Evolutionary conservation across 495 filamentous ascomycete species (phyloP), one percentile per base, ranked within the genome.

Genomic region (Penicillium paradoxum): DNA sequence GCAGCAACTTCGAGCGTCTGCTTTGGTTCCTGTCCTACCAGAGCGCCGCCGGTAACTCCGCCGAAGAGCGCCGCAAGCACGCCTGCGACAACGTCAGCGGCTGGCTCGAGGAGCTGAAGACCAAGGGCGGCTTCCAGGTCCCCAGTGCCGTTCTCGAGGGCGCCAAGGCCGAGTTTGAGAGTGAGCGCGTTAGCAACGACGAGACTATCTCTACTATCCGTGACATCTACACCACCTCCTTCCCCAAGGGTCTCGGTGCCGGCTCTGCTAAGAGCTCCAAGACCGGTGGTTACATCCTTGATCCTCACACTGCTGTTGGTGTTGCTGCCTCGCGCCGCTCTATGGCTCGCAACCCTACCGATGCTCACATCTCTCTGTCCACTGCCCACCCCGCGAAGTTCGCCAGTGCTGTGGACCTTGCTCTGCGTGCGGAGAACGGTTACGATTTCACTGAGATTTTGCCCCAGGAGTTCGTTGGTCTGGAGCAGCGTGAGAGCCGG

Each of bases 341-440:
- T 6, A 75, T 88, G 33, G 58, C 76, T 32, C 74, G 79, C n/a
- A 68, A 72, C 13, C 66, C 74, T 8, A 61, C 66, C 15, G 73
- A 71, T 17, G 13, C 8, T n/a, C 86, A 89, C 62, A 88, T 98
- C 65, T 83, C 89, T 3, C 81, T 97, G 5, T 87, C 89, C 5
- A 97, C 92, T 2, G 91, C 91, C 8, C 92, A 97, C 72, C 92
- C 92, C 3, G 92, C 91, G 36, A 97, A 97, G 69, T 97, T 97
- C 64, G 81, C 83, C 9, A 77, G 79, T 41, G 90, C 88, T 0
- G 91, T 97, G 4, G 80, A 86, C 51, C 58, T 83, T 32, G 90
- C 91, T 1, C 70, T 97, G 68, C 77, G 80, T 21, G 79, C 76
- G 18, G 76, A 86, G 66, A 57, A 72, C 6, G 80, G 76, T 0